These are phyloP conservation scores for Rickenella mellea DNA, from an alignment of 768 basidiomycete species.

Conservation along the genomic window DNA sequence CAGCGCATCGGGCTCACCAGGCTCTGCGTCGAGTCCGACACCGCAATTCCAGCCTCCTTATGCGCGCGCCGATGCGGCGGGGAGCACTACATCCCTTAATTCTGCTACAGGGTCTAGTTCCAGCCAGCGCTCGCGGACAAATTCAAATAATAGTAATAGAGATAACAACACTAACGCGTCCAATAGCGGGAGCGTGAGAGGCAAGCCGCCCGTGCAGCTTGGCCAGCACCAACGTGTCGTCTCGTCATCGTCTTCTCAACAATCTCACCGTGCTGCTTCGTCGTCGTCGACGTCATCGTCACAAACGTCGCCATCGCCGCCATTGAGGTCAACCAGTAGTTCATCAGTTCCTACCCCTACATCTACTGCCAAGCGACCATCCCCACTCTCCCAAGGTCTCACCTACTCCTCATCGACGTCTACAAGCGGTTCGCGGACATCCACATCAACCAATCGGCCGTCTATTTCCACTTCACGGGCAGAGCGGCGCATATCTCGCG, in stretches of 20 bases:
- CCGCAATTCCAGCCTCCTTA: conserved; percentile 62
- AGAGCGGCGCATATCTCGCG: conserved; percentile 70
- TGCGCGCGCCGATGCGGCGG: conserved; percentile 69
- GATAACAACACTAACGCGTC: conserved; percentile 15
- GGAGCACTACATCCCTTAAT: conserved; percentile 70
- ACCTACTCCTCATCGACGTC: conserved; percentile 24
- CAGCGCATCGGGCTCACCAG: too few relatives aligned
- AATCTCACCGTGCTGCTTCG: conserved; percentile 18
- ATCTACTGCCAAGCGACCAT: conserved; percentile 16
- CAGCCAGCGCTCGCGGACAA: conserved; percentile 46
- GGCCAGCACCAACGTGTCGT: conserved; percentile 3
- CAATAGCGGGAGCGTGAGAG: conserved; percentile 12
- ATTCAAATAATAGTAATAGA: conserved; percentile 38
- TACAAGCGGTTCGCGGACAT: conserved; percentile 18
- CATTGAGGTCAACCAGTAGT: conserved; percentile 28
- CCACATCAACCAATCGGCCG: conserved; percentile 23
- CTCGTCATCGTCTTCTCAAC: conserved; percentile 20
- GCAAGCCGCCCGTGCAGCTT: background rate
- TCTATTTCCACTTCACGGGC: conserved; percentile 58
- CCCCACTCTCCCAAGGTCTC: conserved; percentile 21
- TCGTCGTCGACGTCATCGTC: conserved; percentile 24
- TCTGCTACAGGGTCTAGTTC: conserved; percentile 43
- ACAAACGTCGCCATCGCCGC: conserved; percentile 40
- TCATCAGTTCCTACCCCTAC: conserved; percentile 16
- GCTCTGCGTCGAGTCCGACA: background rate